Conservation (phyloP, 768 basidiomycete genomes). For the Dendrothele bispora region DNA sequence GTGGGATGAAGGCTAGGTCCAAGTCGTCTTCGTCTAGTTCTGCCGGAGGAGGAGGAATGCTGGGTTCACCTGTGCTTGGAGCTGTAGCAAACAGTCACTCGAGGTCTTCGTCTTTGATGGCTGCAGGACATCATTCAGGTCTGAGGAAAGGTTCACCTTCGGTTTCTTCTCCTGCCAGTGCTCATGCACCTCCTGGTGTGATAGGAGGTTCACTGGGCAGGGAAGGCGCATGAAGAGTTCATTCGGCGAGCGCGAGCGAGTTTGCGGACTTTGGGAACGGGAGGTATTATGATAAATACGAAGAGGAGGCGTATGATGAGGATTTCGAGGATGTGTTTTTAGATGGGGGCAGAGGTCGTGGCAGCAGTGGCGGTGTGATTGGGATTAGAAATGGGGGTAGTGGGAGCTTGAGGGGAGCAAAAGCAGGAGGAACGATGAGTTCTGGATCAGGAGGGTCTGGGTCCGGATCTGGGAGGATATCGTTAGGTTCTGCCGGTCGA, state of each 20-base stretch:
- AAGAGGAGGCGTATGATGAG: constrained; percentile 49
- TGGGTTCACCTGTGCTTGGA: not conserved
- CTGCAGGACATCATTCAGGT: too few species aligned
- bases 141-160: too few species aligned
- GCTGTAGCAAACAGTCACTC: constrained; percentile 39
- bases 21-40: constrained; percentile 1
- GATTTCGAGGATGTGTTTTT: constrained; percentile 97
- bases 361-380: too few species aligned
- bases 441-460: constrained; percentile 94
- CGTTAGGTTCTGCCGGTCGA: constrained; percentile 26
- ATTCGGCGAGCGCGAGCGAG: constrained; percentile 67
- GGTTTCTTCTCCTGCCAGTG: too few species aligned
- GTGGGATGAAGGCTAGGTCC: too few species aligned
- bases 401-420: constrained; percentile 62
- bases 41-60: not conserved
- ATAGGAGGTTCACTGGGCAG: too few species aligned
- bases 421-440: constrained; percentile 58
- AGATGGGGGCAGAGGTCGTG: too few species aligned
- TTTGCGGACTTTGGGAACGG: constrained; percentile 48
- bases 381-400: constrained; percentile 70
- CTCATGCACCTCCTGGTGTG: too few species aligned
- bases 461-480: constrained; percentile 62
- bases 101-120: constrained; percentile 58
- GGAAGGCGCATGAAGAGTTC: constrained; percentile 48
- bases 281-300: constrained; percentile 78